Percentiles rank a stretch among this genome's conserved stretches.
These are phyloP conservation scores for Coprinopsis sp. DNA, from an alignment of 768 basidiomycete species.

Conservation along the genomic window DNA sequence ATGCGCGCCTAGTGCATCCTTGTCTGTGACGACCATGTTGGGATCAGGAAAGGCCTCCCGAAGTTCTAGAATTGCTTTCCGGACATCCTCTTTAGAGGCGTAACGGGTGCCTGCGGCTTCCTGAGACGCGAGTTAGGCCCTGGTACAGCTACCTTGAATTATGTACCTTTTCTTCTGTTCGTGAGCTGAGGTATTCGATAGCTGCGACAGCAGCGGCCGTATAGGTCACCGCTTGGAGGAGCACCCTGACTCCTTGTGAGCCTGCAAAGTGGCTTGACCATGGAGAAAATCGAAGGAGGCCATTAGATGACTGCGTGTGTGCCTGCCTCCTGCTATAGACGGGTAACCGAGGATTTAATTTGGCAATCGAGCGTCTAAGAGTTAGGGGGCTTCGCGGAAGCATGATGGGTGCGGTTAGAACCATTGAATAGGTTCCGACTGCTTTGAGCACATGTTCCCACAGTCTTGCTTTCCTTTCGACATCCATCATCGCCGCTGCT, in stretches of 20 bases:
- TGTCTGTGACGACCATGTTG: slow-evolving; percentile 47
- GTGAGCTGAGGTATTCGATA: slow-evolving; percentile 23
- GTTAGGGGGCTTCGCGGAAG: slow-evolving; percentile 4
- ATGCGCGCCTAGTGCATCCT: slow-evolving; percentile 45
- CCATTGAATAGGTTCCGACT: too few relatives aligned
- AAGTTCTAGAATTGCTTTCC: slow-evolving; percentile 51
- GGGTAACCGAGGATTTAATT: background rate
- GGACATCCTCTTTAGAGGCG: slow-evolving; percentile 42
- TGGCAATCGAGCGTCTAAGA: background rate
- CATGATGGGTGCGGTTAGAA: slow-evolving; percentile 8
- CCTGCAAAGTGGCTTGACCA: slow-evolving; percentile 37
- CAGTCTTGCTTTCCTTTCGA: slow-evolving; percentile 2
- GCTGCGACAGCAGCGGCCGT: slow-evolving; percentile 30
- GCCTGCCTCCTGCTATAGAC: background rate
- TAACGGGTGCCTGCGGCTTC: slow-evolving; percentile 26
- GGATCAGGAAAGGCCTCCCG: slow-evolving; percentile 39
- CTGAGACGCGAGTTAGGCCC: background rate
- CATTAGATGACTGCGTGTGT: slow-evolving; percentile 3
- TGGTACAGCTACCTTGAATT: too few relatives aligned
- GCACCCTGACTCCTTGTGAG: slow-evolving; percentile 24
- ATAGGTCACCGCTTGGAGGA: slow-evolving; percentile 35
- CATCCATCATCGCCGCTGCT: background rate
- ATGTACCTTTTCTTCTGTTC: too few relatives aligned
- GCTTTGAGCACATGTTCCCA: slow-evolving; percentile 4
- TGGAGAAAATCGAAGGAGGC: slow-evolving; percentile 29